Conservation (phyloP, 2,329 filamentous ascomycete species). For the Penicillium sp. region DNA sequence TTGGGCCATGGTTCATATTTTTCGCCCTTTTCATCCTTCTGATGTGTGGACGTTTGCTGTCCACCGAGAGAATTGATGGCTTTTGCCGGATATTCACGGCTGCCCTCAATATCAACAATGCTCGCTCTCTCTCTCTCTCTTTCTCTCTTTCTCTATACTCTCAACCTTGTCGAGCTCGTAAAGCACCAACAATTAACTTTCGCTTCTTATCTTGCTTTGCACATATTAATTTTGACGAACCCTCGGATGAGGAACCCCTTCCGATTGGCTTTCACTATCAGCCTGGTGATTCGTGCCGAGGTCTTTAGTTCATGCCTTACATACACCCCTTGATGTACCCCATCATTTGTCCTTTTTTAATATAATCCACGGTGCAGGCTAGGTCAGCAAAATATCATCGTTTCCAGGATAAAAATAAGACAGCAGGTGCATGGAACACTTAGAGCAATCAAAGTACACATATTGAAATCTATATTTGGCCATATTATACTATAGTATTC, state of each 20-base stretch:
- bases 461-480: too few species aligned
- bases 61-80: not conserved
- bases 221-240: not conserved
- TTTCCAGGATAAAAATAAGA: not conserved
- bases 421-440: not conserved
- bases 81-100: constrained; percentile 1
- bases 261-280: constrained; percentile 12
- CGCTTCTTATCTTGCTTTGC: constrained; percentile 4
- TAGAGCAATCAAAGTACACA: too few species aligned
- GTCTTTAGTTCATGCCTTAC: constrained; percentile 2
- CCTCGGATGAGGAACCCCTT: not conserved
- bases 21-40: constrained; percentile 1
- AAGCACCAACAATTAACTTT: not conserved
- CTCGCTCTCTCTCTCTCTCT: too few species aligned
- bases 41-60: not conserved
- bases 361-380: too few species aligned
- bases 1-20: constrained; percentile 16
- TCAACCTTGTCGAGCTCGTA: not conserved
- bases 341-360: not conserved
- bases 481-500: not conserved
- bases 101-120: not conserved
- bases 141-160: not conserved
- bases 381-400: not conserved
- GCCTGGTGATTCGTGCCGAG: constrained; percentile 9
- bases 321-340: constrained; percentile 1